phyloP scores from a whole-genome alignment of 768 basidiomycete species.

The Lepiota subincarnata region DNA sequence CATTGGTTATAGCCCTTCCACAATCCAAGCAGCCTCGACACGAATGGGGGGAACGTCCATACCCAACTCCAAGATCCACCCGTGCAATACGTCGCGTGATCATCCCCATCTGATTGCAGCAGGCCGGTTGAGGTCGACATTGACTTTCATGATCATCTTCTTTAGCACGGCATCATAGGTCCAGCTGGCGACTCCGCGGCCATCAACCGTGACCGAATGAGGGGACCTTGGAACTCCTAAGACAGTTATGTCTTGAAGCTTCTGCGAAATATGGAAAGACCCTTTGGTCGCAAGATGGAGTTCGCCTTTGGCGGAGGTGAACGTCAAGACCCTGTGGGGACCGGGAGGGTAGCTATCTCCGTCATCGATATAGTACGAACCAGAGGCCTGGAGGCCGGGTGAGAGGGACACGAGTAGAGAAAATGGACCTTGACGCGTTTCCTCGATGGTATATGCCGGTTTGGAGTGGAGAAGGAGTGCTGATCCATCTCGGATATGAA shows the following conservation, averaged over 20 bases:
- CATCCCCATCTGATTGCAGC: background rate
- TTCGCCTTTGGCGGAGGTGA: slow-evolving; percentile 31
- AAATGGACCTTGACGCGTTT: slow-evolving; percentile 60
- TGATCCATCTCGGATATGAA: slow-evolving; percentile 69
- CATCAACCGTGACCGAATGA: slow-evolving; percentile 33
- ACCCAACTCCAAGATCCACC: background rate
- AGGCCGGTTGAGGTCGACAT: slow-evolving; percentile 38
- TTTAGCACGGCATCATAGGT: slow-evolving; percentile 33
- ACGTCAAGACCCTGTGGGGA: slow-evolving; percentile 44
- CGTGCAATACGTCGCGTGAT: background rate
- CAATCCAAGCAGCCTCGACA: too few relatives aligned
- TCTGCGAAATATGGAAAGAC: slow-evolving; percentile 40
- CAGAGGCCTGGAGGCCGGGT: slow-evolving; percentile 45
- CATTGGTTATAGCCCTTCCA: too few relatives aligned
- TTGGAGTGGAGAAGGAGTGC: slow-evolving; percentile 58
- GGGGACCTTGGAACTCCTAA: slow-evolving; percentile 50
- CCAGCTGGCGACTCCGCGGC: slow-evolving; percentile 30
- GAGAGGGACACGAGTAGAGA: slow-evolving; percentile 57
- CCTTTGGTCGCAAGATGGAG: slow-evolving; percentile 37
- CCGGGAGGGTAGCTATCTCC: slow-evolving; percentile 59
- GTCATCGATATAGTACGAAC: slow-evolving; percentile 67
- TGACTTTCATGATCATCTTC: slow-evolving; percentile 37
- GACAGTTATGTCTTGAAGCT: slow-evolving; percentile 49
- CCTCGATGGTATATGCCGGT: slow-evolving; percentile 65
- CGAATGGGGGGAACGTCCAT: too few relatives aligned